These are phyloP conservation scores for Botryotinia convoluta DNA, from an alignment of 2,329 filamentous ascomycete genomes.

Conservation along the genomic window DNA sequence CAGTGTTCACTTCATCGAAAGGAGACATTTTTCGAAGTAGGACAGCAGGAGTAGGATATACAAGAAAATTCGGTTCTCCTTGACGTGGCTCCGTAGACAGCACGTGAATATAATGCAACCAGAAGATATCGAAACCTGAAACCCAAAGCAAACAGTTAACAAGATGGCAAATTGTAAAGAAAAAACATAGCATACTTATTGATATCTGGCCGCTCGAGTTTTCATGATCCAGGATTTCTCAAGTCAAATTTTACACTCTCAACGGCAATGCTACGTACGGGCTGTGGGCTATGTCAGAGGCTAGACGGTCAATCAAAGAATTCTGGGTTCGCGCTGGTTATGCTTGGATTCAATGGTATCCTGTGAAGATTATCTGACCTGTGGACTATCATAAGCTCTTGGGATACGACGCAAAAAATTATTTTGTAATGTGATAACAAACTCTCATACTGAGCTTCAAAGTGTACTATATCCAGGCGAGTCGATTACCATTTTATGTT, in stretches of 20 bases:
- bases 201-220: background rate
- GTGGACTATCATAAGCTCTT: background rate
- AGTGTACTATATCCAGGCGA: background rate
- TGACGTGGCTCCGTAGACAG: background rate
- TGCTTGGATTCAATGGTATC: background rate
- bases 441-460: background rate
- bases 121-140: background rate
- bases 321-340: background rate
- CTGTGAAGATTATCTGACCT: background rate
- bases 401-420: background rate
- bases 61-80: background rate
- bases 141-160: background rate
- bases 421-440: background rate
- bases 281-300: background rate
- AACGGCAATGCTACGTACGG: background rate
- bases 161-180: background rate
- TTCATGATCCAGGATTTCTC: background rate
- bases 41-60: background rate
- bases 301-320: background rate
- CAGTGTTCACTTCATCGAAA: background rate
- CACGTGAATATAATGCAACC: background rate
- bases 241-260: background rate
- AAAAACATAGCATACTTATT: background rate
- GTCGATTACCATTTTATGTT: too few relatives aligned
- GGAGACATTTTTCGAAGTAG: background rate